Evolutionary conservation across 2,329 filamentous ascomycete species (phyloP).

Genomic region (Pyricularia sp.): DNA sequence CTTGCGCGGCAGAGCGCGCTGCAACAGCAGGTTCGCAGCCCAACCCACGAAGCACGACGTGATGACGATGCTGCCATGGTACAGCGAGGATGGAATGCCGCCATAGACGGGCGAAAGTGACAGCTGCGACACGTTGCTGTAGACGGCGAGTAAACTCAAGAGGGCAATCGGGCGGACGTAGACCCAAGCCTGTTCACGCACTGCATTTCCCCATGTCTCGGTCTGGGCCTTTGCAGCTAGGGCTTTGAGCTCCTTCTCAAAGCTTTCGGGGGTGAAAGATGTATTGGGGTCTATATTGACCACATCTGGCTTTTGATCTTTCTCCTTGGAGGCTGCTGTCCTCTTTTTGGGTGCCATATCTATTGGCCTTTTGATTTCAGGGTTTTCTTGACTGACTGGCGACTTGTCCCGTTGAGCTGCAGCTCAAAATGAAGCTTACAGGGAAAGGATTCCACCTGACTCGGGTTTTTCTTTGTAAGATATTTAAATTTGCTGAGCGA

Average conservation of each 20-base stretch:
- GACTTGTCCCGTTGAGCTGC: not conserved
- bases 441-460: not conserved
- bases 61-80: slow-evolving; percentile 56
- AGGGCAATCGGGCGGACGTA: slow-evolving; percentile 30
- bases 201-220: slow-evolving; percentile 20
- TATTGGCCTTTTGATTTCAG: not conserved
- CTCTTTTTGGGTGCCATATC: slow-evolving; percentile 8
- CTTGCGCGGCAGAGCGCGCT: slow-evolving; percentile 26
- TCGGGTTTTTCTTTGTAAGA: not conserved
- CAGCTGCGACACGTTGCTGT: slow-evolving; percentile 59
- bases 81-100: slow-evolving; percentile 60
- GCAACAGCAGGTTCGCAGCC: slow-evolving; percentile 49
- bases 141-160: slow-evolving; percentile 45
- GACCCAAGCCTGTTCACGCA: slow-evolving; percentile 23
- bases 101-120: slow-evolving; percentile 81
- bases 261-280: slow-evolving; percentile 34
- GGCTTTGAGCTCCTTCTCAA: slow-evolving; percentile 39
- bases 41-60: slow-evolving; percentile 58
- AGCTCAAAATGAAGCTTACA: not conserved
- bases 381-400: not conserved
- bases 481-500: not conserved
- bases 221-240: slow-evolving; percentile 32
- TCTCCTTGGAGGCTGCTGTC: not conserved
- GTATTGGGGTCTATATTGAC: slow-evolving; percentile 16
- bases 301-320: not conserved